Evolutionary conservation across 164 flowering plant species (phyloP).

Genomic region (Pachysandra terminalis): DNA sequence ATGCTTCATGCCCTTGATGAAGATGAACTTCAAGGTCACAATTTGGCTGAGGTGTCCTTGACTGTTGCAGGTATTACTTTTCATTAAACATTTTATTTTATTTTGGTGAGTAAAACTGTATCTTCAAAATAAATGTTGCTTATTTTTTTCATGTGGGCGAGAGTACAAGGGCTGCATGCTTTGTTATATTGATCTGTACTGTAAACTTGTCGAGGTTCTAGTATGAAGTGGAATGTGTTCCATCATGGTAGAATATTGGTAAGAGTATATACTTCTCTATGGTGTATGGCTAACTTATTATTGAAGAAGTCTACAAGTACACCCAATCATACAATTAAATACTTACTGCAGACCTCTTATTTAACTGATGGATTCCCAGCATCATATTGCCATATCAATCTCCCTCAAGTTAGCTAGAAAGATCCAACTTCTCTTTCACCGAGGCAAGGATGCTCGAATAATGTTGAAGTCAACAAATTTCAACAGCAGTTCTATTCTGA

Average conservation of each 20-base stretch:
- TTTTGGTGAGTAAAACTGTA: too few species aligned
- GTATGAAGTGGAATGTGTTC: background rate
- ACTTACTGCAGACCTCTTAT: background rate
- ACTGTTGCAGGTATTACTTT: constrained; percentile 57
- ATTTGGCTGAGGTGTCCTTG: constrained; percentile 44
- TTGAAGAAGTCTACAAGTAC: too few species aligned
- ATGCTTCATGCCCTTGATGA: constrained; percentile 42
- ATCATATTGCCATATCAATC: background rate
- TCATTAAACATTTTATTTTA: too few species aligned
- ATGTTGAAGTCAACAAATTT: too few species aligned
- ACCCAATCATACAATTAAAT: background rate
- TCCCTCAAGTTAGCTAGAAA: background rate
- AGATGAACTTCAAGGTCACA: constrained; percentile 28
- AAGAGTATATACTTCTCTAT: too few species aligned
- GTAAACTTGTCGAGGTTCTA: background rate
- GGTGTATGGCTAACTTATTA: too few species aligned
- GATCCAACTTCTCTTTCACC: background rate
- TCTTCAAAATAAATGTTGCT: constrained; percentile 3
- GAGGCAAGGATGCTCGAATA: background rate
- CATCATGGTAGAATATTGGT: background rate
- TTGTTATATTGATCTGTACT: background rate
- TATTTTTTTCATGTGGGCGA: background rate
- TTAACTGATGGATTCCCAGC: background rate
- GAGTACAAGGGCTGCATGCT: background rate
- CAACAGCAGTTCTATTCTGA: too few species aligned